Percentiles rank a stretch among this genome's conserved stretches.
These are phyloP conservation scores for Hevea brasiliensis DNA, from an alignment of 345 rosid species.

Conservation along the genomic window DNA sequence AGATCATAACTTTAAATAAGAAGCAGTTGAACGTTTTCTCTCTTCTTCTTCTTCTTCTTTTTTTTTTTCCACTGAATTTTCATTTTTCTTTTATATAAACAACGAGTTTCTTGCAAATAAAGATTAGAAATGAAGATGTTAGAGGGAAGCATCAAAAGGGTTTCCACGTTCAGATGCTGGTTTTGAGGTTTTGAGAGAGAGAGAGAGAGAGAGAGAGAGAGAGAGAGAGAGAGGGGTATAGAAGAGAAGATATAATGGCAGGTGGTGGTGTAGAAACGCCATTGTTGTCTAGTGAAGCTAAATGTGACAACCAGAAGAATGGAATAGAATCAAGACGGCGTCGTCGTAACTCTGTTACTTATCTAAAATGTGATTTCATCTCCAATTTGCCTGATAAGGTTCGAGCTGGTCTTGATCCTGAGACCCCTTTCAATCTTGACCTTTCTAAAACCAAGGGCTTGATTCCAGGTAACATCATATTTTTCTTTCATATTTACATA, in stretches of 20 bases:
- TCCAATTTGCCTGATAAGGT: conserved; percentile 39
- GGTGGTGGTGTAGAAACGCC: conserved; percentile 1
- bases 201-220: no score
- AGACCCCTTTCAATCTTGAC: conserved; percentile 32
- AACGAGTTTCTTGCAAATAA: no score
- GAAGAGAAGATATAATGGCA: neutral
- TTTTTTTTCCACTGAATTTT: no score
- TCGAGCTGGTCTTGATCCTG: conserved; percentile 35
- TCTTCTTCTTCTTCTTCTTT: no score
- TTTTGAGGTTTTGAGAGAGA: neutral
- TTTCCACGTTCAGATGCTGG: neutral
- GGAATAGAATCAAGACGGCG: neutral
- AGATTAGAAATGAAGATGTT: no score
- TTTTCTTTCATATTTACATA: neutral
- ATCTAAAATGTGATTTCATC: conserved; percentile 29
- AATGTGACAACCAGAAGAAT: neutral
- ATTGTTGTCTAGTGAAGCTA: neutral
- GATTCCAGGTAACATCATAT: conserved; percentile 21
- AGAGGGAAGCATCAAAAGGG: no score
- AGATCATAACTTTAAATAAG: no score
- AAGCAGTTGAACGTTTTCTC: no score
- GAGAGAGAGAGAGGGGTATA: no score
- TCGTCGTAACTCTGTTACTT: conserved; percentile 5
- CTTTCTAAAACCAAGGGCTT: conserved; percentile 30
- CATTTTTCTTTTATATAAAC: no score